Conservation (phyloP, 768 basidiomycete species). For the Dendrothele bispora region DNA sequence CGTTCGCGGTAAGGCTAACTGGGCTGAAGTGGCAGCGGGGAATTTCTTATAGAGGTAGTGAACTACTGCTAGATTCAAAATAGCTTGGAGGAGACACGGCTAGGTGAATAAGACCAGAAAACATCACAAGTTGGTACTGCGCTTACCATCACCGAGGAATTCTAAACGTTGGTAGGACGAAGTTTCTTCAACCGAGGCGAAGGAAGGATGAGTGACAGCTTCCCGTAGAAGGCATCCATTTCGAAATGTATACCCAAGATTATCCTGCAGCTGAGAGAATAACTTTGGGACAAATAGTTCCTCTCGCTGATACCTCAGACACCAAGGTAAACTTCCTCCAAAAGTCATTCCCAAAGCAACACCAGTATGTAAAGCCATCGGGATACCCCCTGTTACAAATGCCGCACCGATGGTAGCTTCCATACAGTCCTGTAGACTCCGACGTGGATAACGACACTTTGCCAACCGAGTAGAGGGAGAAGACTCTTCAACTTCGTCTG, state of each 20-base stretch:
- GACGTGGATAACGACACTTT: slow-evolving; percentile 55
- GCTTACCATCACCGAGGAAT: slow-evolving; percentile 86
- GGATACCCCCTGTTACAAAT: slow-evolving; percentile 71
- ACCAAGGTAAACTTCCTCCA: slow-evolving; percentile 73
- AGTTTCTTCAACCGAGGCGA: slow-evolving; percentile 41
- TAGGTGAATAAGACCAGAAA: slow-evolving; percentile 10
- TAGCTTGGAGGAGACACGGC: slow-evolving; percentile 39
- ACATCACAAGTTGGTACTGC: background rate
- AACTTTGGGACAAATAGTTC: slow-evolving; percentile 40
- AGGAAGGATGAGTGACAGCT: slow-evolving; percentile 87
- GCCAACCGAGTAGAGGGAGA: slow-evolving; percentile 29
- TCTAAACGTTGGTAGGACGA: slow-evolving; percentile 85
- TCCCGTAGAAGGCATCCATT: slow-evolving; percentile 64
- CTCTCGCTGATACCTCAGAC: slow-evolving; percentile 44
- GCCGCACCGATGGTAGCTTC: slow-evolving; percentile 82
- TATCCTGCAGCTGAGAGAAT: slow-evolving; percentile 57
- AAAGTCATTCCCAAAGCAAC: slow-evolving; percentile 66
- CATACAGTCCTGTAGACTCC: slow-evolving; percentile 86
- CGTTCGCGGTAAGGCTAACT: slow-evolving; percentile 70
- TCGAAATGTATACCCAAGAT: slow-evolving; percentile 70
- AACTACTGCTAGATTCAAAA: slow-evolving; percentile 72
- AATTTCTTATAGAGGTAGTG: slow-evolving; percentile 71
- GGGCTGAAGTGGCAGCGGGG: slow-evolving; percentile 70
- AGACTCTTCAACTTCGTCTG: slow-evolving; percentile 33
- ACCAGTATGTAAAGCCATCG: slow-evolving; percentile 65